A percentile compares a stretch with the other conserved stretches of the same genome.
These are phyloP conservation scores for Rhodotorula sp. DNA, from an alignment of 1,284 basidiomycete genomes.

Conservation along the genomic window DNA sequence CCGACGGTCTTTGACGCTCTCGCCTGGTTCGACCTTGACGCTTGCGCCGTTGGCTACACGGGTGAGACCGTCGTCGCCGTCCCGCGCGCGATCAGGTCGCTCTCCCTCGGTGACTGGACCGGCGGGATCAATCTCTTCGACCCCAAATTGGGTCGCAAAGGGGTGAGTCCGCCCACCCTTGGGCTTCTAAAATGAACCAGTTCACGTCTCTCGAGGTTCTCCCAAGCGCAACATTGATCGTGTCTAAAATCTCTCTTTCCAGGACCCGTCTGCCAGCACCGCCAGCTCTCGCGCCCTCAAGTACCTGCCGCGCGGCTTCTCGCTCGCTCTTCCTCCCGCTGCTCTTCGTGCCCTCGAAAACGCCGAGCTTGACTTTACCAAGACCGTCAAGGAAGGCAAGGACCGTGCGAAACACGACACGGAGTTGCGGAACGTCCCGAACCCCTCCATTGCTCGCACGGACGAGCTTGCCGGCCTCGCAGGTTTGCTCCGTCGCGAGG, in stretches of 20 bases:
- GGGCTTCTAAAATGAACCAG: too few relatives aligned
- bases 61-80: constrained; percentile 14
- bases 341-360: not conserved
- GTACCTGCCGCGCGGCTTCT: constrained; percentile 18
- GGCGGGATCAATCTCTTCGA: constrained; percentile 16
- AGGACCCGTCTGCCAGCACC: constrained; percentile 12
- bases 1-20: constrained; percentile 5
- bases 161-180: not conserved
- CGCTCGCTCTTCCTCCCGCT: constrained; percentile 5
- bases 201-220: too few relatives aligned
- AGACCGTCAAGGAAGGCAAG: not conserved
- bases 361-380: not conserved
- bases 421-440: not conserved
- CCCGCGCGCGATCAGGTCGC: constrained; percentile 9
- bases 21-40: constrained; percentile 10
- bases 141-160: constrained; percentile 7
- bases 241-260: not conserved
- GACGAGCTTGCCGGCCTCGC: constrained; percentile 5
- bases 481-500: constrained; percentile 6
- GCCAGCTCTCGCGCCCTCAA: constrained; percentile 14
- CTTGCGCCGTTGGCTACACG: constrained; percentile 11
- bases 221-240: not conserved
- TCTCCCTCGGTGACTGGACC: constrained; percentile 14
- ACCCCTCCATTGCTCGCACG: not conserved
- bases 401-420: not conserved